These are phyloP conservation scores for Pichia sorboxylosa DNA, from an alignment of 1,139 yeast genomes.

Conservation along the genomic window DNA sequence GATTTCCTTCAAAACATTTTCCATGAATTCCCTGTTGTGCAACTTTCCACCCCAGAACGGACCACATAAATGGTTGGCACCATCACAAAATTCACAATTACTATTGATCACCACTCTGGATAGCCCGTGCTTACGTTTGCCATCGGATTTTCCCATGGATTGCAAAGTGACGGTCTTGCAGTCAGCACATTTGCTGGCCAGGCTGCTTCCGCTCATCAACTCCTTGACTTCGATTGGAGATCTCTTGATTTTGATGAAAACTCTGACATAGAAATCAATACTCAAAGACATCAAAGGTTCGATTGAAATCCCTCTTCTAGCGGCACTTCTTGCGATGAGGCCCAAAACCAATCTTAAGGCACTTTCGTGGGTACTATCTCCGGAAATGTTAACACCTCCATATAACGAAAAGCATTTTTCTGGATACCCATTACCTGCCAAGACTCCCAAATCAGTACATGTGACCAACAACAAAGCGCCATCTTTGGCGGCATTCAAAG, in stretches of 20 bases:
- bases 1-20: slow-evolving; percentile 39
- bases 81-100: slow-evolving; percentile 60
- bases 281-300: slow-evolving; percentile 80
- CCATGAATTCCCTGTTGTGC: slow-evolving; percentile 58
- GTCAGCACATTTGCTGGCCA: slow-evolving; percentile 76
- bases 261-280: slow-evolving; percentile 84
- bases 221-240: slow-evolving; percentile 76
- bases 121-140: slow-evolving; percentile 35
- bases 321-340: slow-evolving; percentile 72
- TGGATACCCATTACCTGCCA: slow-evolving; percentile 93
- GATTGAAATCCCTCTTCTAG: slow-evolving; percentile 73
- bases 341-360: slow-evolving; percentile 77
- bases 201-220: slow-evolving; percentile 61
- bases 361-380: slow-evolving; percentile 85
- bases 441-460: slow-evolving; percentile 90
- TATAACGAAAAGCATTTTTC: slow-evolving; percentile 91
- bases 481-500: slow-evolving; percentile 67
- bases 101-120: slow-evolving; percentile 42
- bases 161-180: slow-evolving; percentile 69
- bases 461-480: slow-evolving; percentile 82
- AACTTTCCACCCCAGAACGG: slow-evolving; percentile 91
- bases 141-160: slow-evolving; percentile 45
- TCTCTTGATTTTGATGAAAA: slow-evolving; percentile 64
- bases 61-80: slow-evolving; percentile 69
- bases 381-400: slow-evolving; percentile 81